Evolutionary conservation across 176 grass and related monocot genomes (phyloP), one percentile per base, ranked within the genome.

Genomic region (Rhipidocladum racemiflorum): DNA sequence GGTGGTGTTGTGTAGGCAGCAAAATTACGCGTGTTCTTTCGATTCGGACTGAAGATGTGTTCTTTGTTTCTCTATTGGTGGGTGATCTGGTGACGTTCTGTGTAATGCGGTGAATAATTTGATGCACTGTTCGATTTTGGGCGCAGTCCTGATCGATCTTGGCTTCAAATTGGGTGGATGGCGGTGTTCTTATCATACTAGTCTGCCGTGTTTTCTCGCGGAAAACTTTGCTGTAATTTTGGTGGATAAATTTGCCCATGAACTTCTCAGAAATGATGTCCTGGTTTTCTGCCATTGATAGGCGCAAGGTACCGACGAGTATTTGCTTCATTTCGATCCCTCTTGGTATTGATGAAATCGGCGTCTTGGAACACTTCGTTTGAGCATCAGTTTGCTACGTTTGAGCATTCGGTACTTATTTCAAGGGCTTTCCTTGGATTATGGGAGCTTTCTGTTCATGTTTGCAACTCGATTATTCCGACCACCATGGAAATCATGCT

Each of bases 401-500:
- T 10, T 7, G 7, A 50, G 46, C 24, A 64, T 56, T 71, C n/a
- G 15, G n/a, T n/a, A n/a, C n/a, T n/a, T n/a, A n/a, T n/a, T n/a
- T n/a, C n/a, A n/a, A n/a, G n/a, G 59, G 16, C 45, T 16, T 64
- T 68, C 25, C 56, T 81, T 69, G 67, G 66, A 80, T 43, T 74
- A 99, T 99, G 96, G 96, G 96, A 67, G 86, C 92, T 74, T 64
- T 93, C 20, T 99, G 92, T 81, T 99, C 96, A 13, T 95, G 96
- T 42, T 84, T 93, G 61, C 86, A 91, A 70, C 73, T 45, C 7
- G 90, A 95, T 81, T 86, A 92, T 72, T 85, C 87, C 0, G 84
- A 89, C 38, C 90, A 84, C 82, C 83, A 91, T 79, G 70, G 70
- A 1, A 78, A 90, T 83, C 70, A 88, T 24, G 32, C 65, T 35